A percentile compares a stretch with the other conserved stretches of the same genome.
phyloP scores from a whole-genome alignment of 2,329 filamentous ascomycete species.

The Alternaria gaisen region DNA sequence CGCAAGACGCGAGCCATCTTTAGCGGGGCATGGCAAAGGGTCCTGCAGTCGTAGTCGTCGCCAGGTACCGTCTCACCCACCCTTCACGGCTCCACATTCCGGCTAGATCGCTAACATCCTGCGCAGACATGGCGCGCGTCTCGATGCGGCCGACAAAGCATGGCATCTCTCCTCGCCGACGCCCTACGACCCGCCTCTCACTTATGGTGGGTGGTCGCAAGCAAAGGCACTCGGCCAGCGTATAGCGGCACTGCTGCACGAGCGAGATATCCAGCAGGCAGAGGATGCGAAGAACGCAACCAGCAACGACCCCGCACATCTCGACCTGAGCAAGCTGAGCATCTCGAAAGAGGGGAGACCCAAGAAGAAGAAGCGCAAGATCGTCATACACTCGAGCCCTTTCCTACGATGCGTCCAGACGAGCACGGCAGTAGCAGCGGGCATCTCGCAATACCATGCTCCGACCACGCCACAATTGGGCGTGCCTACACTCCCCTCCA shows the following conservation, averaged over 20 bases:
- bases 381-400: constrained; percentile 92
- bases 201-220: constrained; percentile 93
- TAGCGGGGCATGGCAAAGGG: constrained; percentile 53
- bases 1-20: constrained; percentile 23
- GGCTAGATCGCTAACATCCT: constrained; percentile 21
- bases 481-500: constrained; percentile 29
- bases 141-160: constrained; percentile 92
- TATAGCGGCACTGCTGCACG: constrained; percentile 76
- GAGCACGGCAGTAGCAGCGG: constrained; percentile 84
- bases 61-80: constrained; percentile 50
- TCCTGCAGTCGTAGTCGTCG: constrained; percentile 60
- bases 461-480: constrained; percentile 40
- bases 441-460: constrained; percentile 72
- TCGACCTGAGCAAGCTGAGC: constrained; percentile 35
- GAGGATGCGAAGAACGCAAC: constrained; percentile 29
- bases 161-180: constrained; percentile 94
- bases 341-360: constrained; percentile 15
- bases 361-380: constrained; percentile 70
- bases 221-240: constrained; percentile 81
- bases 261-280: constrained; percentile 59
- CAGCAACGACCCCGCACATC: constrained; percentile 29
- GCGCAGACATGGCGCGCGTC: constrained; percentile 83
- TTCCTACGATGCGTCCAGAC: constrained; percentile 94
- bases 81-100: constrained; percentile 10
- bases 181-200: constrained; percentile 94